phyloP scores from a whole-genome alignment of 208 protist genomes.

The Crithidia mellificae region DNA sequence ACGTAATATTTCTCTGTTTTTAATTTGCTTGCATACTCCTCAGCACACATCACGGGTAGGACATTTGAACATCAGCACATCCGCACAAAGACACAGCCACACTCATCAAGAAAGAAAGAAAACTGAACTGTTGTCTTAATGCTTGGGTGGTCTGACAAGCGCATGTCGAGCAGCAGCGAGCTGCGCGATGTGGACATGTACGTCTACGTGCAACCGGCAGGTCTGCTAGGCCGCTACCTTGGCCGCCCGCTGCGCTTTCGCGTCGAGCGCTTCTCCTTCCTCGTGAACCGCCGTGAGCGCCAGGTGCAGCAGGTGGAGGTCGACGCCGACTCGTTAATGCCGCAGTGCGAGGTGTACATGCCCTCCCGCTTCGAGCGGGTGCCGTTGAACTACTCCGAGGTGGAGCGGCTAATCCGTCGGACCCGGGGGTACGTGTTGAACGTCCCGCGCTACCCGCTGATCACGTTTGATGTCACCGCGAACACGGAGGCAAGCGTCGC shows the following conservation, averaged over 20 bases:
- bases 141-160: constrained; percentile 29
- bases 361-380: constrained; percentile 49
- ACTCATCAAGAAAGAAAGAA: no score
- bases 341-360: constrained; percentile 78
- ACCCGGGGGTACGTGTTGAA: constrained; percentile 57
- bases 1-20: no score
- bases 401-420: constrained; percentile 55
- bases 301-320: constrained; percentile 67
- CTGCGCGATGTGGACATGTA: constrained; percentile 80
- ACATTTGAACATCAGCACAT: no score
- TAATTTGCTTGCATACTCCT: no score
- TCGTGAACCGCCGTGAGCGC: constrained; percentile 33
- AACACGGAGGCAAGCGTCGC: constrained; percentile 41
- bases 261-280: constrained; percentile 64
- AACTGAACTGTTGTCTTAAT: no score
- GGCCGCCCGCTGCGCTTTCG: constrained; percentile 76
- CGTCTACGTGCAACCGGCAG: constrained; percentile 75
- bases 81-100: no score
- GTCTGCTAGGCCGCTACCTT: constrained; percentile 67
- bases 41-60: no score
- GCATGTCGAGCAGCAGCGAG: constrained; percentile 50
- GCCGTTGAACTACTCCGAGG: constrained; percentile 64
- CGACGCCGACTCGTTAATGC: constrained; percentile 67
- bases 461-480: constrained; percentile 58
- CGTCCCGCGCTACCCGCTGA: constrained; percentile 63